Base-by-base conservation (phyloP, 2,329 filamentous ascomycete species). In the Triangularia setosa region DNA sequence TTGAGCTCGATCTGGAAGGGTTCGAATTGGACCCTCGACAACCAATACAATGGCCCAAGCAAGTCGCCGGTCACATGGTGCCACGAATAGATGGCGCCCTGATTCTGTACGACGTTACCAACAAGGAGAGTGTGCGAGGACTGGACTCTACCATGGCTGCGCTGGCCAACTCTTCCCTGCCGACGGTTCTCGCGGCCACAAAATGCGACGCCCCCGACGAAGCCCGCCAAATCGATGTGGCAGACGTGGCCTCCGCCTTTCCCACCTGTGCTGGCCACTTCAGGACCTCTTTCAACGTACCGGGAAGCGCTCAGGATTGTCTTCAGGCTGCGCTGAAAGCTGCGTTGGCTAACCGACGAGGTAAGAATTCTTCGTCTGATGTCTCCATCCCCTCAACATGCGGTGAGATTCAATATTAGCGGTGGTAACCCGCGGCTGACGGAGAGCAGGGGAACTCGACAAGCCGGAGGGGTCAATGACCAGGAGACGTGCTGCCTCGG, bases 101-200 rank as follows among this genome's bases (percentile, higher is more conserved):
- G 70, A 86, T 94, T 64, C 80, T 98, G 58, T 97, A 97, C 81
- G 92, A 97, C 82, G 90, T 96, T 54, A 91, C 88, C 76, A 90
- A 91, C 74, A 84, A 87, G 70, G 86, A 88, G 65, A 94, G 89
- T 74, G 86, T 96, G 71, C 83, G 84, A 65, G 86, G 90, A 65
- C 81, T 97, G 62, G 89, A 91, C 48, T 85, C 90, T 71, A 87
- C 91, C 67, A 81, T 96, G 74, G 93, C 87, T 78, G 88, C 89
- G 52, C 82, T 96, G 60, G 85, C 87, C 64, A 90, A 89, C 71
- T 87, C 90, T 18, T 83, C 84, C 24, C 78, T 96, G 44, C 92
- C 93, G 8, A 90, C 90, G 61, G 84, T 94, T 67, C 84, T 97
- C 52, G 91, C 96, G 60, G 92, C 92, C 62, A 94, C 89, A 76